Conservation (phyloP, 2,329 filamentous ascomycete species). For the Thermothelomyces thermophilus region DNA sequence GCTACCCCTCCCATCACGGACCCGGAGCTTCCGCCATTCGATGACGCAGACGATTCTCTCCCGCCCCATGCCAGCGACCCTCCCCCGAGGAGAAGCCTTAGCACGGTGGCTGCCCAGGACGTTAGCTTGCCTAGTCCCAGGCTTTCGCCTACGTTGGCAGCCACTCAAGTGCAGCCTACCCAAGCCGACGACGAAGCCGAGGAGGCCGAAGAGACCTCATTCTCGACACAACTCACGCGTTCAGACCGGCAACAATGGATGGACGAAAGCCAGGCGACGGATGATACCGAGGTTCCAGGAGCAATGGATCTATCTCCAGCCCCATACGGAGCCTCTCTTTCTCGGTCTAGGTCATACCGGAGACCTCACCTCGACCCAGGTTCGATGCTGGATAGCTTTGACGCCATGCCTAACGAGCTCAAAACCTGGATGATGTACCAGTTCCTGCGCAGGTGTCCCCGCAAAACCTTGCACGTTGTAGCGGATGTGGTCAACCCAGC, state of each 20-base stretch:
- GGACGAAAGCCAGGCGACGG: slow-evolving; percentile 38
- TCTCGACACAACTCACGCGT: slow-evolving; percentile 32
- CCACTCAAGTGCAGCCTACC: slow-evolving; percentile 45
- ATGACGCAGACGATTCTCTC: slow-evolving; percentile 44
- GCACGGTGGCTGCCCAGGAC: slow-evolving; percentile 71
- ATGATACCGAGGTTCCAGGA: slow-evolving; percentile 28
- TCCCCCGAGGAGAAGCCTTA: slow-evolving; percentile 48
- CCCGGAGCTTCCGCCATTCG: slow-evolving; percentile 58
- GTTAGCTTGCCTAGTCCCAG: slow-evolving; percentile 92
- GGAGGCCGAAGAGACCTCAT: slow-evolving; percentile 31
- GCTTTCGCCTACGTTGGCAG: slow-evolving; percentile 82
- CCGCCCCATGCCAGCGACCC: slow-evolving; percentile 41
- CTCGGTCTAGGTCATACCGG: slow-evolving; percentile 19
- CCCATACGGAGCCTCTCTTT: slow-evolving; percentile 23
- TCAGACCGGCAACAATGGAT: slow-evolving; percentile 28
- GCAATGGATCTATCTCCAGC: slow-evolving; percentile 26
- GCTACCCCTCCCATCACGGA: slow-evolving; percentile 73
- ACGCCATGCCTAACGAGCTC: slow-evolving; percentile 83
- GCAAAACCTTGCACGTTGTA: slow-evolving; percentile 82
- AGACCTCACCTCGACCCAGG: slow-evolving; percentile 68
- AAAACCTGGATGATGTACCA: slow-evolving; percentile 98
- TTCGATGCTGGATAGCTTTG: slow-evolving; percentile 80
- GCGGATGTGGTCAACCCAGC: slow-evolving; percentile 89
- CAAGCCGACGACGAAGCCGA: slow-evolving; percentile 39
- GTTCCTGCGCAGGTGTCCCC: slow-evolving; percentile 77